These are phyloP conservation scores for Clonostachys byssicola DNA, from an alignment of 2,329 filamentous ascomycete species.

Conservation along the genomic window DNA sequence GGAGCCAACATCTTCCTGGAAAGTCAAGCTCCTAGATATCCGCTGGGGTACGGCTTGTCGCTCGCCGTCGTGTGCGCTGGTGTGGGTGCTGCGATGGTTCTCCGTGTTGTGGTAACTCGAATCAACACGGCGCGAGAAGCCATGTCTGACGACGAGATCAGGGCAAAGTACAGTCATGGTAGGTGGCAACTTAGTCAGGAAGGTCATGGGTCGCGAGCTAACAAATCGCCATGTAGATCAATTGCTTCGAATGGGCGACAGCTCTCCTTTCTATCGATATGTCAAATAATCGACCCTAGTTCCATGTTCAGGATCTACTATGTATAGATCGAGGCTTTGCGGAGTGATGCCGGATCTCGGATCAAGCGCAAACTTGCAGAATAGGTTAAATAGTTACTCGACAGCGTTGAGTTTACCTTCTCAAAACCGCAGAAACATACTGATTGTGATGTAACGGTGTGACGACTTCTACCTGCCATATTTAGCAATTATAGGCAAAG, in stretches of 20 bases:
- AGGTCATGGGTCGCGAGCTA: too few relatives aligned
- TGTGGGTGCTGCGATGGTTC: not conserved
- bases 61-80: constrained; percentile 1
- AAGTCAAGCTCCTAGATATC: constrained; percentile 3
- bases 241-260: constrained; percentile 10
- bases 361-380: too few relatives aligned
- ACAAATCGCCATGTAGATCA: constrained; percentile 1
- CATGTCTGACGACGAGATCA: constrained; percentile 9
- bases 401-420: too few relatives aligned
- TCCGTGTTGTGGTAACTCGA: not conserved
- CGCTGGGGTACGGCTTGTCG: constrained; percentile 5
- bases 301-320: too few relatives aligned
- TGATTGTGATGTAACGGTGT: too few relatives aligned
- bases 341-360: too few relatives aligned
- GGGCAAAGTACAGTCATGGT: constrained; percentile 7
- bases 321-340: too few relatives aligned
- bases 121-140: constrained; percentile 11
- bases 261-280: constrained; percentile 10
- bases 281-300: constrained; percentile 6
- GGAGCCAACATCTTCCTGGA: constrained; percentile 7
- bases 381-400: too few relatives aligned
- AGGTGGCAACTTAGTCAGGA: not conserved
- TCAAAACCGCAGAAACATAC: too few relatives aligned
- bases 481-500: too few relatives aligned
- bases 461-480: too few relatives aligned